phyloP scores from a whole-genome alignment of 805 yeast species.

The Candida gorgasii region DNA sequence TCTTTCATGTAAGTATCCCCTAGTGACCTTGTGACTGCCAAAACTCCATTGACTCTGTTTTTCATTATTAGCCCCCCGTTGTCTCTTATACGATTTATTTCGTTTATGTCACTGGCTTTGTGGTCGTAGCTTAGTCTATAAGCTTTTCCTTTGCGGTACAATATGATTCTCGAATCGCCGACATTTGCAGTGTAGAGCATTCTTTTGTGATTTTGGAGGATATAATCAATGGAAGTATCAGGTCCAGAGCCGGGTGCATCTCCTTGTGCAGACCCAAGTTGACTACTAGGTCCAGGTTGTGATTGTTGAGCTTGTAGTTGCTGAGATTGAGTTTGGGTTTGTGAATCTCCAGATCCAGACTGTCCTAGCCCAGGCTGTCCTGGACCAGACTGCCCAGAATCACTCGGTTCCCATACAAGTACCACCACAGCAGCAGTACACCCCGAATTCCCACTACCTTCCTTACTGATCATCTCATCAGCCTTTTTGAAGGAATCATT shows the following conservation, averaged over 20 bases:
- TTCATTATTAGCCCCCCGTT: constrained; percentile 88
- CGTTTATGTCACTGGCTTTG: constrained; percentile 81
- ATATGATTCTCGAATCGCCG: constrained; percentile 86
- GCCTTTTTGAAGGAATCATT: constrained; percentile 72
- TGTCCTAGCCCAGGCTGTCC: too few relatives aligned
- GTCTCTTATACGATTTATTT: constrained; percentile 69
- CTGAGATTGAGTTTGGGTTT: too few relatives aligned
- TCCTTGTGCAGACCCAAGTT: too few relatives aligned
- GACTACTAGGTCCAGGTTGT: too few relatives aligned
- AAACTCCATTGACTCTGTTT: constrained; percentile 90
- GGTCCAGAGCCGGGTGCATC: too few relatives aligned
- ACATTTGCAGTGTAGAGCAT: constrained; percentile 92
- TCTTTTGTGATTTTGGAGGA: constrained; percentile 49
- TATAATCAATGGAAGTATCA: constrained; percentile 2
- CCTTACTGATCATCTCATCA: constrained; percentile 64
- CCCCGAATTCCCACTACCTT: constrained; percentile 75
- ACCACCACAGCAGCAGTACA: constrained; percentile 96
- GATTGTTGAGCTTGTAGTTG: too few relatives aligned
- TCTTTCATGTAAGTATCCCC: constrained; percentile 95
- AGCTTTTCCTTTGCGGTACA: constrained; percentile 74
- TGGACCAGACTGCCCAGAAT: too few relatives aligned
- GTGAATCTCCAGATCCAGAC: too few relatives aligned
- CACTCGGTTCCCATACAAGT: constrained; percentile 68
- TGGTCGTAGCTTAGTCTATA: constrained; percentile 88
- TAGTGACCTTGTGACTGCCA: constrained; percentile 90